A percentile compares a stretch with the other conserved stretches of the same genome.
Conservation (phyloP, 345 rosid species). For the Raphanus raphanistrum region DNA sequence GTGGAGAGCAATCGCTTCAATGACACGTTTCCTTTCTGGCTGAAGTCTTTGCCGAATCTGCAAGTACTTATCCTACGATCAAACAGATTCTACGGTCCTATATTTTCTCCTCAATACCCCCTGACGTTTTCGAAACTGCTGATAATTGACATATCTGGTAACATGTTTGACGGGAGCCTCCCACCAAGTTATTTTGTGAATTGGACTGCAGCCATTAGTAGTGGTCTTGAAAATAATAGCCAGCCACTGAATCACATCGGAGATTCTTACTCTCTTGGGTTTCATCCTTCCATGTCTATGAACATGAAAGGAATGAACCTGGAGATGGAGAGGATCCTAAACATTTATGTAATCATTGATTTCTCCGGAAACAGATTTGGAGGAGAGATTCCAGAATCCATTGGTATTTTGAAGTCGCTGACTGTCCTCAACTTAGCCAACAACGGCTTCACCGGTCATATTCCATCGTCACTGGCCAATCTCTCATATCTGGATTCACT, state of each 20-base stretch:
- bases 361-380: neutral
- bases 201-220: neutral
- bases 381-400: neutral
- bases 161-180: neutral
- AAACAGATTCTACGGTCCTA: neutral
- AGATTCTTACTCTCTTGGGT: neutral
- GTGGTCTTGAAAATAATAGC: neutral
- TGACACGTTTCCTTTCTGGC: neutral
- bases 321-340: neutral
- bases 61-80: neutral
- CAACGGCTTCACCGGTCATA: neutral
- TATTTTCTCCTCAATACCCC: neutral
- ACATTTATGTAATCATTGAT: neutral
- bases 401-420: neutral
- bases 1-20: neutral
- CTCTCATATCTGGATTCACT: neutral
- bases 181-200: neutral
- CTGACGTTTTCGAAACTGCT: neutral
- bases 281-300: neutral
- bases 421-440: neutral
- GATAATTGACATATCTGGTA: neutral
- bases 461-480: neutral
- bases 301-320: neutral
- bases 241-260: too few species aligned
- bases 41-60: neutral